Percentiles rank a stretch among this genome's conserved stretches.
Evolutionary conservation across 805 yeast species (phyloP).

Genomic region (Isabelozyma heimii): DNA sequence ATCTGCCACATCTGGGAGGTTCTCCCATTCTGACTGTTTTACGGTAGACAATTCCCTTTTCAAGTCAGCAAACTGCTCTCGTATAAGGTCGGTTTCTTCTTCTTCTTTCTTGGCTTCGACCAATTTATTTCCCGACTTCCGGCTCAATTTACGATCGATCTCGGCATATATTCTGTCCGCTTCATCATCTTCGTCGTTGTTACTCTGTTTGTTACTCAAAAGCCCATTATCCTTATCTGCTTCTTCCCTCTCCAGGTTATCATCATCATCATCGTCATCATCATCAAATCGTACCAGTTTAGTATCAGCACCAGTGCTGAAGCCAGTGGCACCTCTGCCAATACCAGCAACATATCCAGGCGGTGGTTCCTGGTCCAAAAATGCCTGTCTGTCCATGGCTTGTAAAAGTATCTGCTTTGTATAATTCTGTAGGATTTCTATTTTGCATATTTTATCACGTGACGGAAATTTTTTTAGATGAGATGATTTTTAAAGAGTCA

Average conservation of each 20-base stretch:
- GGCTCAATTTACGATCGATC: constrained; percentile 56
- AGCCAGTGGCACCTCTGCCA: constrained; percentile 95
- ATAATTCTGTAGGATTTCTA: not conserved
- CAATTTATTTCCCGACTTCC: constrained; percentile 8
- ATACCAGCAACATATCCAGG: constrained; percentile 88
- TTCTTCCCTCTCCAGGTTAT: constrained; percentile 22
- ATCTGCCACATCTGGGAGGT: constrained; percentile 85
- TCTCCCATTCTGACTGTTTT: constrained; percentile 73
- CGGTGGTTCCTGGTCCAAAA: constrained; percentile 84
- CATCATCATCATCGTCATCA: constrained; percentile 27
- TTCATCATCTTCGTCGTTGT: constrained; percentile 64
- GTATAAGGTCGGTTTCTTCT: constrained; percentile 11
- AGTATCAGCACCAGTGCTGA: constrained; percentile 78
- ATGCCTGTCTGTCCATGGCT: constrained; percentile 53
- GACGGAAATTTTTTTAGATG: not conserved
- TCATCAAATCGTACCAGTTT: constrained; percentile 43
- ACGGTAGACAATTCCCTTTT: constrained; percentile 61
- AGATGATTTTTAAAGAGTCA: not conserved
- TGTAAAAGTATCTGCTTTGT: not conserved
- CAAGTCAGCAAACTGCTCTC: constrained; percentile 59
- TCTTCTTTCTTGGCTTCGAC: constrained; percentile 2
- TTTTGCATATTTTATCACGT: not conserved
- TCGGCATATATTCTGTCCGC: constrained; percentile 69
- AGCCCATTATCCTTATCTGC: constrained; percentile 29
- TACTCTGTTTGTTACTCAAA: constrained; percentile 19